Percentiles rank a stretch among this genome's conserved stretches.
phyloP scores from a whole-genome alignment of 352 stramenopile genomes.

The Elongisporangium undulatum region DNA sequence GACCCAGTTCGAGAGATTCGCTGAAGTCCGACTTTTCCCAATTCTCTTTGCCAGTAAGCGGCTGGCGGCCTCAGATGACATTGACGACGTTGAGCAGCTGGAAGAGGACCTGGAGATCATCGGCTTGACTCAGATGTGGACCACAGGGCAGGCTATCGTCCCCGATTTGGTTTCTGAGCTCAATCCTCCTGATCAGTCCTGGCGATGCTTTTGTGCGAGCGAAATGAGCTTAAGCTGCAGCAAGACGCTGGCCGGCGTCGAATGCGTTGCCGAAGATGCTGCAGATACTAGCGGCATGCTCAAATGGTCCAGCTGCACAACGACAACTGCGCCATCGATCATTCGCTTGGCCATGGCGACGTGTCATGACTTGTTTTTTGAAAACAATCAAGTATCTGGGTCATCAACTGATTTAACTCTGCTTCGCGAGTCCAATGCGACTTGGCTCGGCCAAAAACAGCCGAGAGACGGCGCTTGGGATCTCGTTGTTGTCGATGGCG shows the following conservation, averaged over 20 bases:
- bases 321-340: not conserved
- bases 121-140: not conserved
- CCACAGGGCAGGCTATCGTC: not conserved
- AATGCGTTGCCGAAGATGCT: not conserved
- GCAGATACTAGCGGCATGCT: not conserved
- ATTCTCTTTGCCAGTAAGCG: not conserved
- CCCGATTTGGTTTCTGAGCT: not conserved
- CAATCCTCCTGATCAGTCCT: not conserved
- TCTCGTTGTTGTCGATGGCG: conserved; percentile 14
- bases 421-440: conserved; percentile 24
- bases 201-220: not conserved
- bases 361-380: conserved; percentile 26
- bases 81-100: not conserved
- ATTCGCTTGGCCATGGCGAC: conserved; percentile 28
- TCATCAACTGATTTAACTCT: conserved; percentile 44
- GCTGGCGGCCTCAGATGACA: not conserved
- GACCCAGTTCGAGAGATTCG: not conserved
- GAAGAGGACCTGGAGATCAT: not conserved
- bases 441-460: not conserved
- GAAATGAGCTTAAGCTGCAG: not conserved
- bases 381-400: not conserved
- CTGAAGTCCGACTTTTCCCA: not conserved
- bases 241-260: not conserved
- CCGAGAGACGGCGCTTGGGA: not conserved
- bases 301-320: not conserved